Percentiles rank a stretch among this genome's conserved stretches.
Conservation (phyloP, 345 rosid genomes). For the Salix exigua region DNA sequence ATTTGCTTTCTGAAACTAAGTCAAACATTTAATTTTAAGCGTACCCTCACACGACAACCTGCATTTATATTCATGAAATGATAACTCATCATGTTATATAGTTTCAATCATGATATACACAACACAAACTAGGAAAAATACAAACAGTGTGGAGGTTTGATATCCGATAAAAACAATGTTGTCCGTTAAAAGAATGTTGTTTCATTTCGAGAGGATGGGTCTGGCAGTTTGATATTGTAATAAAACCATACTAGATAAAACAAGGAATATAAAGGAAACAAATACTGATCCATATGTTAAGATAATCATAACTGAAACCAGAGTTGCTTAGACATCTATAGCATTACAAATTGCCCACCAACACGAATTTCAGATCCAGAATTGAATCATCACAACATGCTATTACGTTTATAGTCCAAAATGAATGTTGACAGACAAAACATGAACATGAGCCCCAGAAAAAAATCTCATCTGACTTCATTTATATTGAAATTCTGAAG, state of each 20-base stretch:
- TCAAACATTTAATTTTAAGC: background rate
- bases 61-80: background rate
- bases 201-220: background rate
- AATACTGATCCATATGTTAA: background rate
- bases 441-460: background rate
- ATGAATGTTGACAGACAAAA: too few species aligned
- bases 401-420: background rate
- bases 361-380: background rate
- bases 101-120: background rate
- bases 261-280: background rate
- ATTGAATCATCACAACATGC: background rate
- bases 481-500: too few species aligned
- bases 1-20: background rate
- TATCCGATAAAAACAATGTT: background rate
- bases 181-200: background rate
- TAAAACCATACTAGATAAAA: background rate
- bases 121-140: background rate
- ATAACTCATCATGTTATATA: background rate
- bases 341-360: background rate
- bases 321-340: background rate
- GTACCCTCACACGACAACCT: background rate
- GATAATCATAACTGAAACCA: background rate
- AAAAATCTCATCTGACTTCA: background rate
- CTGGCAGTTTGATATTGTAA: background rate
- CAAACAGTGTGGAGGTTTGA: background rate